These are phyloP conservation scores for Tephrocybe sp. DNA, from an alignment of 768 basidiomycete genomes.

Conservation along the genomic window DNA sequence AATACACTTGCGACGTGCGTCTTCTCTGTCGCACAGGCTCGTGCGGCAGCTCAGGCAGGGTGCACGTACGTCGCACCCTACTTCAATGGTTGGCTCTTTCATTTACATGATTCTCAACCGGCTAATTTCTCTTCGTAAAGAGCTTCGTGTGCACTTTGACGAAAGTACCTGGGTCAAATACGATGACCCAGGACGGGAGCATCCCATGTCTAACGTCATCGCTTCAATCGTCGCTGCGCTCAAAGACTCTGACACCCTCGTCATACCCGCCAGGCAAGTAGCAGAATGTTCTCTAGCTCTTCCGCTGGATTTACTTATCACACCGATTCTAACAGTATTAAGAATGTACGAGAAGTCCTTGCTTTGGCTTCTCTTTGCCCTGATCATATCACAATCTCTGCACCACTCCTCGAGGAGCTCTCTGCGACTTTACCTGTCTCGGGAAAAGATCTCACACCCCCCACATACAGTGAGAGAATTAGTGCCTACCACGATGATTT, in stretches of 20 bases:
- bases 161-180: slow-evolving; percentile 37
- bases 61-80: slow-evolving; percentile 55
- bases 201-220: slow-evolving; percentile 41
- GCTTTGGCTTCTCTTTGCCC: slow-evolving; percentile 38
- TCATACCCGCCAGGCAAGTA: slow-evolving; percentile 49
- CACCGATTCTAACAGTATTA: slow-evolving; percentile 27
- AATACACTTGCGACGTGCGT: slow-evolving; percentile 53
- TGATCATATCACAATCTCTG: slow-evolving; percentile 43
- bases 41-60: slow-evolving; percentile 51
- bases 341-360: slow-evolving; percentile 39
- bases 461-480: background rate
- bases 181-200: slow-evolving; percentile 33
- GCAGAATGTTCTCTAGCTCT: background rate
- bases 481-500: too few relatives aligned
- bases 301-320: background rate
- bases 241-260: slow-evolving; percentile 38
- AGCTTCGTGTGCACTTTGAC: slow-evolving; percentile 47
- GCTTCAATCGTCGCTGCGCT: slow-evolving; percentile 35
- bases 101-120: background rate
- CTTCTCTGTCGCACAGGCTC: slow-evolving; percentile 53
- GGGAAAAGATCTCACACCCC: background rate
- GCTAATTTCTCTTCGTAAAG: slow-evolving; percentile 23
- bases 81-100: slow-evolving; percentile 42
- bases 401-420: slow-evolving; percentile 37
- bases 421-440: slow-evolving; percentile 22